Percentiles rank a stretch among this genome's conserved stretches.
Conservation (phyloP, 805 yeast species). For the Wickerhamiella sergipiensis region DNA sequence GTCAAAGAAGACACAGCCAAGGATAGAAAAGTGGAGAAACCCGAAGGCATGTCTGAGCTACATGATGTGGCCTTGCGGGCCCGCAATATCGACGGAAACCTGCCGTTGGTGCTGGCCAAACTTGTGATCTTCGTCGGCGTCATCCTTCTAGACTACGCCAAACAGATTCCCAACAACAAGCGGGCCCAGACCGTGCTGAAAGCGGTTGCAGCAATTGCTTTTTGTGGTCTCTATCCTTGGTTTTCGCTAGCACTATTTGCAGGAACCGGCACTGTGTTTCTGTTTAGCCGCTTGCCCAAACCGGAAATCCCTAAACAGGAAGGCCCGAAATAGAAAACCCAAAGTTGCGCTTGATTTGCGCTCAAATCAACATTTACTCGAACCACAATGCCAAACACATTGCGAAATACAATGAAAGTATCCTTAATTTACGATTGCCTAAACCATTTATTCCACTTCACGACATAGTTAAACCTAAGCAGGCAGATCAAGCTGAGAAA, state of each 20-base stretch:
- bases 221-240: constrained; percentile 11
- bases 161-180: constrained; percentile 3
- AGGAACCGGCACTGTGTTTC: not conserved
- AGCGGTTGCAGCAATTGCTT: constrained; percentile 5
- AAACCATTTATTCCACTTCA: too few relatives aligned
- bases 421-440: too few relatives aligned
- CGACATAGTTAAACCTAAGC: not conserved
- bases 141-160: constrained; percentile 9
- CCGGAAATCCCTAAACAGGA: not conserved
- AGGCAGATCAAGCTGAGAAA: not conserved
- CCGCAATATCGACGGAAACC: constrained; percentile 3
- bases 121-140: constrained; percentile 10
- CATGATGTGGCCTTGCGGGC: constrained; percentile 5
- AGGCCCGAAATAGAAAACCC: not conserved
- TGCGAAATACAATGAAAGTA: too few relatives aligned
- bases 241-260: not conserved
- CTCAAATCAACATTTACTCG: too few relatives aligned
- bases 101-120: constrained; percentile 10
- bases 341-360: too few relatives aligned
- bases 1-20: not conserved
- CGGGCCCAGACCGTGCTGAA: constrained; percentile 5
- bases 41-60: not conserved
- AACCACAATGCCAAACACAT: too few relatives aligned
- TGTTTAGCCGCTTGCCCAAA: not conserved
- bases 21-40: not conserved